Conservation (phyloP, 2,329 filamentous ascomycete species). For the Thermochaetoides dissita region DNA sequence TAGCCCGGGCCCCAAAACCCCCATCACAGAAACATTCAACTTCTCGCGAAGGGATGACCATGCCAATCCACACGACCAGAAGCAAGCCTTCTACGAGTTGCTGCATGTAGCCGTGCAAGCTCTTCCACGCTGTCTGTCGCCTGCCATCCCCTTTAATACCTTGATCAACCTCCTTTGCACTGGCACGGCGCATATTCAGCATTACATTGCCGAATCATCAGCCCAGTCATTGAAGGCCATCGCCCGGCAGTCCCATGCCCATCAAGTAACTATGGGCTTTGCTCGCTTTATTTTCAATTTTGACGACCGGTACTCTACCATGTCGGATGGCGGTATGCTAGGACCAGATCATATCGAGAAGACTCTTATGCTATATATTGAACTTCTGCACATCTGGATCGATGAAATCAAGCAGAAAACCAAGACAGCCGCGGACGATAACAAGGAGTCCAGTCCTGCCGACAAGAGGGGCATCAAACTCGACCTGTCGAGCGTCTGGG, state of each 20-base stretch:
- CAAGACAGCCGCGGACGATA: constrained; percentile 54
- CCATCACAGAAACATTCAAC: constrained; percentile 85
- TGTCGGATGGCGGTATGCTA: constrained; percentile 95
- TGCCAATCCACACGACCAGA: constrained; percentile 59
- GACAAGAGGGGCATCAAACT: constrained; percentile 64
- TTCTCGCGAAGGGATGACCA: constrained; percentile 75
- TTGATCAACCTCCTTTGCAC: constrained; percentile 92
- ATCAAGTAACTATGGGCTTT: constrained; percentile 93
- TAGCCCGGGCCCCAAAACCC: constrained; percentile 77
- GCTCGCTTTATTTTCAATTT: constrained; percentile 97
- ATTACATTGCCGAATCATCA: constrained; percentile 82
- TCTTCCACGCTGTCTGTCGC: constrained; percentile 80
- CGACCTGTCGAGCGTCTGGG: constrained; percentile 76
- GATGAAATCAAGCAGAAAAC: constrained; percentile 86
- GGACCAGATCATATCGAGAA: constrained; percentile 89
- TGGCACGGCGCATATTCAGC: constrained; percentile 87
- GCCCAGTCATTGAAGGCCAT: constrained; percentile 90
- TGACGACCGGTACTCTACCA: constrained; percentile 91
- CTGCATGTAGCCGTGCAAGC: constrained; percentile 92
- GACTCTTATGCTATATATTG: constrained; percentile 81
- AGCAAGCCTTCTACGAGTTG: constrained; percentile 89
- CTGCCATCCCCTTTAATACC: constrained; percentile 82
- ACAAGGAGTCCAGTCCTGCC: constrained; percentile 45
- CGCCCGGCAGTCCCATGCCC: constrained; percentile 79
- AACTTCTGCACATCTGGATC: constrained; percentile 92